Base-by-base conservation (phyloP, 306 rosid species). In the Ormosia emarginata region DNA sequence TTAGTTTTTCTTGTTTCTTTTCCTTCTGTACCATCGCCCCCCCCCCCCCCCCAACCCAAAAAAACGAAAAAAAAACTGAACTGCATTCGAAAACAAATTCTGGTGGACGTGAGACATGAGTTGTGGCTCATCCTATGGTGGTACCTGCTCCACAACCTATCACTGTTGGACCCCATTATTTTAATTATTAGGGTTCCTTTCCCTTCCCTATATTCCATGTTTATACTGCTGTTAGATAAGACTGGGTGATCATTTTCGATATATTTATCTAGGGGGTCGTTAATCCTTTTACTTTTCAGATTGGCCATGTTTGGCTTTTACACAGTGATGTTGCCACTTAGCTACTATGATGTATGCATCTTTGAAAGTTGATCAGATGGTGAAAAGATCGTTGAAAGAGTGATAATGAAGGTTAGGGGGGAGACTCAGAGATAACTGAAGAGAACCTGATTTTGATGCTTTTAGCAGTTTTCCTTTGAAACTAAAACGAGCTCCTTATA, bases 301-400 rank as follows among this genome's bases (percentile, higher is more conserved):
- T 36, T 8, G 18, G 8, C 67, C 67, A 8, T 58, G 61, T 55
- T 85, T 68, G 58, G 66, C 18, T 46, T 80, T 40, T 63, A 62
- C 17, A 56, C 8, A 11, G 6, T 76, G 68, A 81, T 65, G 88
- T 73, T 77, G 63, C 63, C 80, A 56, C 29, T 72, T 71, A 76
- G 63, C 77, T 77, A 18, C 53, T 44, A 8, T 37, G 67, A 43
- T 24, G 59, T 52, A 47, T n/a, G n/a, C 70, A 64, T 55, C 17
- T 24, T 24, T 33, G 40, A 43, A 78, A 55, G 34, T 34, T 33
- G 41, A 63, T 83, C 17, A 72, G 13, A 37, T 64, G 71, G 71
- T 57, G 52, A 79, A 74, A 69, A 30, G 34, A 64, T 24, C 53
- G 36, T 24, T 62, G 66, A 15, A 63, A 49, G 66, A 71, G 52